Conservation (phyloP, 345 rosid genomes). For the Camelina neglecta region DNA sequence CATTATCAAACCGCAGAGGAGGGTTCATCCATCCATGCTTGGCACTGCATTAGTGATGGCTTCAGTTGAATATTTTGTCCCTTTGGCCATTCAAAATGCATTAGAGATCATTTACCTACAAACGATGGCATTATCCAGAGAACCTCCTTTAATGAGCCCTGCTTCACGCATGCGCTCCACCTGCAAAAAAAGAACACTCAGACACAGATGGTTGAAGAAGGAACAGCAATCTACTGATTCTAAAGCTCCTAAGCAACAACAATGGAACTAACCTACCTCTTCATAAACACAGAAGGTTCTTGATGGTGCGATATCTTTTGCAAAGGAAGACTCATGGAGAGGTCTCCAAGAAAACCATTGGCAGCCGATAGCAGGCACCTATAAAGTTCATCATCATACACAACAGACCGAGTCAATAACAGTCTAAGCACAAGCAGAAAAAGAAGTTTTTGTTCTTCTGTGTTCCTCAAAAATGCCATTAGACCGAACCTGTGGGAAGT, state of each 20-base stretch:
- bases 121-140: slow-evolving; percentile 80
- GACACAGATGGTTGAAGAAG: slow-evolving; percentile 8
- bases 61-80: neutral
- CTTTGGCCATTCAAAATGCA: slow-evolving; percentile 19
- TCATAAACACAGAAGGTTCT: slow-evolving; percentile 86
- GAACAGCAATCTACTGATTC: neutral
- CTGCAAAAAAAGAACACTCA: slow-evolving; percentile 46
- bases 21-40: slow-evolving; percentile 91
- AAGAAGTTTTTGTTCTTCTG: neutral
- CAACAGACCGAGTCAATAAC: slow-evolving; percentile 10
- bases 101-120: slow-evolving; percentile 60
- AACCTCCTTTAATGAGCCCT: slow-evolving; percentile 89
- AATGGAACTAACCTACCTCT: slow-evolving; percentile 76
- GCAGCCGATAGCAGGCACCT: slow-evolving; percentile 77
- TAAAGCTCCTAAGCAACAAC: neutral
- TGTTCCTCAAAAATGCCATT: neutral
- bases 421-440: neutral
- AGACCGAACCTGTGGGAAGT: slow-evolving; percentile 69
- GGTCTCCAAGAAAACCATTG: slow-evolving; percentile 78
- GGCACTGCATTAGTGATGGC: slow-evolving; percentile 46
- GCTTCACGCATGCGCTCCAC: slow-evolving; percentile 72
- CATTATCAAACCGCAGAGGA: slow-evolving; percentile 67
- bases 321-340: slow-evolving; percentile 52
- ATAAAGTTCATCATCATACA: slow-evolving; percentile 24
- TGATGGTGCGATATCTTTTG: slow-evolving; percentile 62